Conservation (phyloP, 345 rosid genomes). For the Barbarea vulgaris region DNA sequence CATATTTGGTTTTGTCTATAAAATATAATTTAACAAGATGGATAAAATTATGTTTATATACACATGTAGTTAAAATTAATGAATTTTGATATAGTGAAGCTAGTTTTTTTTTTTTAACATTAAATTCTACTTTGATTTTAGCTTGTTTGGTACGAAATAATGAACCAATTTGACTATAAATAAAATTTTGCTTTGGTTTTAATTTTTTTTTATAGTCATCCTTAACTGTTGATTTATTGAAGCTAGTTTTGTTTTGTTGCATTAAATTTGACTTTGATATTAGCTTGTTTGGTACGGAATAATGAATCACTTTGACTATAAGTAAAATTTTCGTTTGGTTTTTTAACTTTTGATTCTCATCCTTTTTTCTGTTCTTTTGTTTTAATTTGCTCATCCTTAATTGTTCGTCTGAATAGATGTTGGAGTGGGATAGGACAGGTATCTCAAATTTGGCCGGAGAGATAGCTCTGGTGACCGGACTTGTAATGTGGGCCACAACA, state of each 20-base stretch:
- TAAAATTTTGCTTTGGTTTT: not conserved
- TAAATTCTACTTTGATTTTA: not conserved
- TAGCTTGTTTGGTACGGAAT: not conserved
- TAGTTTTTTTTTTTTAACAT: not conserved
- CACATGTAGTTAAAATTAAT: not conserved
- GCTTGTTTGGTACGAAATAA: not conserved
- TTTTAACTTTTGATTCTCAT: not conserved
- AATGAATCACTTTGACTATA: not conserved
- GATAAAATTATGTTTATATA: not conserved
- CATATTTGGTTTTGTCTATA: not conserved
- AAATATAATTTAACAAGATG: not conserved
- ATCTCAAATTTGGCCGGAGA: conserved; percentile 73
- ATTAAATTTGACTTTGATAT: not conserved
- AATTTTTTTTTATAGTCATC: not conserved
- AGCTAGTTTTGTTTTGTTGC: not conserved
- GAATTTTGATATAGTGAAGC: not conserved
- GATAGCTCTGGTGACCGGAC: conserved; percentile 57
- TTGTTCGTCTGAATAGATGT: conserved; percentile 42
- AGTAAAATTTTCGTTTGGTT: not conserved
- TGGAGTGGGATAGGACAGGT: conserved; percentile 48
- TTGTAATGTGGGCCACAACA: conserved; percentile 70
- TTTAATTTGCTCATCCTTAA: not conserved
- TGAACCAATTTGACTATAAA: not conserved
- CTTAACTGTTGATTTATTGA: not conserved
- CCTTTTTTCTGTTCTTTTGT: no score